phyloP scores from a whole-genome alignment of 2,329 filamentous ascomycete species.

The Bipolaris victoriae region DNA sequence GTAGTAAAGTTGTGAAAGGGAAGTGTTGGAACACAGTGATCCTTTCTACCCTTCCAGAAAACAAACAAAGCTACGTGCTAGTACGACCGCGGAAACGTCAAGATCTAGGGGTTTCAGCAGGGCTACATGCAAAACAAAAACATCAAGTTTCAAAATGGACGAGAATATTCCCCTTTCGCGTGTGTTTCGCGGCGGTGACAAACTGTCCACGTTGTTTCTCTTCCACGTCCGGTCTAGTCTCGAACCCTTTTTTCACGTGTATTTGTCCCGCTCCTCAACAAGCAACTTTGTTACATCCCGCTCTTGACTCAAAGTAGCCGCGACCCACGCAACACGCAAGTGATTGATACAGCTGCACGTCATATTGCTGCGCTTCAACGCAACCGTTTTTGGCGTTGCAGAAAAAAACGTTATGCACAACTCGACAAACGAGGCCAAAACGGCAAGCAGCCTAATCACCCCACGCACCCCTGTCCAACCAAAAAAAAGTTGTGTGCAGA shows the following conservation, averaged over 20 bases:
- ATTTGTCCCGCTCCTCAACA: neutral
- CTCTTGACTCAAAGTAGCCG: conserved; percentile 6
- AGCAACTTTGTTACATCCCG: neutral
- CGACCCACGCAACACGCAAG: neutral
- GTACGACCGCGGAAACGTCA: neutral
- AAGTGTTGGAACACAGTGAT: neutral
- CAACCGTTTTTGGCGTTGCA: no score
- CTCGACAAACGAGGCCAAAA: no score
- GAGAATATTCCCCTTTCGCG: conserved; percentile 2
- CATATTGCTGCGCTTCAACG: conserved; percentile 8
- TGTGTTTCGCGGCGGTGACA: conserved; percentile 20
- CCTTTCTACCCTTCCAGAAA: neutral
- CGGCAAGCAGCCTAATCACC: no score
- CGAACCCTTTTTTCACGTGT: conserved; percentile 4
- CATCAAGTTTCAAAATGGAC: neutral
- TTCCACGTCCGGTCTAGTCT: neutral
- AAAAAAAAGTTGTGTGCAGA: no score
- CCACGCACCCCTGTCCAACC: no score
- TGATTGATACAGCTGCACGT: conserved; percentile 18
- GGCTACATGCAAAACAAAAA: neutral
- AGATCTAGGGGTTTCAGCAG: no score
- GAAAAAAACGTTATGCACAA: no score
- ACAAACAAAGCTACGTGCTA: neutral
- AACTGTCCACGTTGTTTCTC: conserved; percentile 17
- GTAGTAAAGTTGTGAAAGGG: neutral